These are phyloP conservation scores for Ceratobasidium sp. DNA, from an alignment of 1,284 basidiomycete genomes.

Conservation along the genomic window DNA sequence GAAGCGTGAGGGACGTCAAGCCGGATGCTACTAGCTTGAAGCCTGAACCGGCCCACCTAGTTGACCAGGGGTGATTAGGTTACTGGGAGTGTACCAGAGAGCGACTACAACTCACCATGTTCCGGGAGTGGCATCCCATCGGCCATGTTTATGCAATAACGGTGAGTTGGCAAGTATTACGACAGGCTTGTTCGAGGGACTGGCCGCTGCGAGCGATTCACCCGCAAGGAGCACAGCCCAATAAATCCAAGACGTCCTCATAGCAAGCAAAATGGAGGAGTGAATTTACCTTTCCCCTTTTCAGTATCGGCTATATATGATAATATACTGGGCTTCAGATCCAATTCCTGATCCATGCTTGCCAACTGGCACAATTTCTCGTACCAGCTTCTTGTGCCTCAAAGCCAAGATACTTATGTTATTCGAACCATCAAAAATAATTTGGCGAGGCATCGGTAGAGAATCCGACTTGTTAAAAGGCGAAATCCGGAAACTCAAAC, in stretches of 20 bases:
- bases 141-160: slow-evolving; percentile 31
- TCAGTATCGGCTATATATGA: background rate
- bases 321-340: no score
- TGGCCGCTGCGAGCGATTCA: background rate
- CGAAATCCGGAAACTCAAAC: background rate
- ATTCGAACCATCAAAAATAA: background rate
- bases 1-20: slow-evolving; percentile 56
- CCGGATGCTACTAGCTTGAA: slow-evolving; percentile 60
- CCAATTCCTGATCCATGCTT: background rate
- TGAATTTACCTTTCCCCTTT: background rate
- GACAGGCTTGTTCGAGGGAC: background rate
- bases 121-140: slow-evolving; percentile 53
- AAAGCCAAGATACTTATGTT: background rate
- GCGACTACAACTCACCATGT: slow-evolving; percentile 52
- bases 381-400: background rate
- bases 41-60: slow-evolving; percentile 59
- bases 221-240: background rate
- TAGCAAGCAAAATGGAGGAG: background rate
- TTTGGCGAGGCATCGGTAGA: background rate
- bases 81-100: background rate
- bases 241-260: background rate
- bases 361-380: background rate
- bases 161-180: background rate
- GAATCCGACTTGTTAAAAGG: slow-evolving; percentile 3
- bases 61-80: no score